Conservation (phyloP, 352 stramenopile genomes). For the Globisporangium nagaii region DNA sequence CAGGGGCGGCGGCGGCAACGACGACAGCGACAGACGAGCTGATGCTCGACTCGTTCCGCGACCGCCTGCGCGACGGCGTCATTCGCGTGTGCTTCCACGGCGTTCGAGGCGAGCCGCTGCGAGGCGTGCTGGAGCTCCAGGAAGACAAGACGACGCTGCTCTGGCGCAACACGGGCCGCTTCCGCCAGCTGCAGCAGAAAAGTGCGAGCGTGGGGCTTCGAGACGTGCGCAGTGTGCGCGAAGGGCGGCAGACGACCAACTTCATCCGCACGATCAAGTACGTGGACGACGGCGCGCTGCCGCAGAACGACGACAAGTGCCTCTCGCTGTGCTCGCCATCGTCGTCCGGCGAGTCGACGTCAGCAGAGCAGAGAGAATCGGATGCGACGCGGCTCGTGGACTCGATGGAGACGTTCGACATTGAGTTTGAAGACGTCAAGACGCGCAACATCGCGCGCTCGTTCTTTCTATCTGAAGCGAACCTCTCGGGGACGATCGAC, state of each 20-base stretch:
- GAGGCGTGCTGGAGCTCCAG: constrained; percentile 49
- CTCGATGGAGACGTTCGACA: constrained; percentile 49
- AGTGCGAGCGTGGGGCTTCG: constrained; percentile 27
- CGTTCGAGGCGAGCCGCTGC: constrained; percentile 33
- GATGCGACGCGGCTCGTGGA: constrained; percentile 11
- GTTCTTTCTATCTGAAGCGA: constrained; percentile 56
- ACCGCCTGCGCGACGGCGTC: constrained; percentile 53
- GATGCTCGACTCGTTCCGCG: constrained; percentile 41
- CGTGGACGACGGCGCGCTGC: constrained; percentile 33
- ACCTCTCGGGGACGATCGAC: constrained; percentile 39
- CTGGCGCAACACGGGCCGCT: constrained; percentile 42
- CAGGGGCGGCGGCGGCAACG: background rate
- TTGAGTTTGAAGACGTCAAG: constrained; percentile 60
- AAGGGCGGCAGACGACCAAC: constrained; percentile 69
- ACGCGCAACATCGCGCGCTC: constrained; percentile 43
- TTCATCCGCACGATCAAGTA: constrained; percentile 85
- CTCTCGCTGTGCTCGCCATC: constrained; percentile 11
- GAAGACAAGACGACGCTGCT: constrained; percentile 59
- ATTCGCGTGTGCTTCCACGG: constrained; percentile 49
- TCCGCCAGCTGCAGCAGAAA: constrained; percentile 23
- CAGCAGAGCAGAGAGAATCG: background rate
- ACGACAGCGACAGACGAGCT: constrained; percentile 16
- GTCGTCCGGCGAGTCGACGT: too few species aligned
- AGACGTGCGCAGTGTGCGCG: constrained; percentile 55
- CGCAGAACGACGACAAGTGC: constrained; percentile 7